Percentiles rank a stretch among this genome's conserved stretches.
Evolutionary conservation across 202 grass and related monocot genomes (phyloP).

Genomic region (Setaria viridis): DNA sequence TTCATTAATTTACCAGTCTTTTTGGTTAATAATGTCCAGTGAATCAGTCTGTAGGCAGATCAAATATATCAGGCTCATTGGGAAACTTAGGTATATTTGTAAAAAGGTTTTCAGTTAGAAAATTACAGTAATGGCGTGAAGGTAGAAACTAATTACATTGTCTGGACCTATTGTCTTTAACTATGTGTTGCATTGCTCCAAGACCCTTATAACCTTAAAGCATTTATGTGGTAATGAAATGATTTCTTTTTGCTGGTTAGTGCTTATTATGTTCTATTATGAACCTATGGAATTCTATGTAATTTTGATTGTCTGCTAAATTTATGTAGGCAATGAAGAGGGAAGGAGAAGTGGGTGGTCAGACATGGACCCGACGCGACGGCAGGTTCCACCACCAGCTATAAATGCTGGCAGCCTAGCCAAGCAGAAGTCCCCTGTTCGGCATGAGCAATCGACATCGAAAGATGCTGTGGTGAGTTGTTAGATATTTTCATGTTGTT

Average conservation of each 20-base stretch:
- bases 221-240: conserved; percentile 18
- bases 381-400: conserved; percentile 66
- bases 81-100: neutral
- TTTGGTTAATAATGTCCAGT: neutral
- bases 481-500: conserved; percentile 33
- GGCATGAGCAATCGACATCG: conserved; percentile 54
- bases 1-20: neutral
- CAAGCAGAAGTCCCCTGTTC: conserved; percentile 78
- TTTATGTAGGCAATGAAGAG: conserved; percentile 62
- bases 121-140: conserved; percentile 4
- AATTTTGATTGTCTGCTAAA: conserved; percentile 17
- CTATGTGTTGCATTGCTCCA: neutral
- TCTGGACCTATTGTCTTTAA: neutral
- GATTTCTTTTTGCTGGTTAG: neutral
- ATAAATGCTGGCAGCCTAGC: conserved; percentile 73
- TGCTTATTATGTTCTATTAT: neutral
- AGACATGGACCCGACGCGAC: conserved; percentile 57
- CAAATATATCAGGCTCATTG: neutral
- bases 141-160: neutral
- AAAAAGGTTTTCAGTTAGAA: conserved; percentile 7
- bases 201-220: neutral
- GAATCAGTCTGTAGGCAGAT: neutral
- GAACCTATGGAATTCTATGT: conserved; percentile 2
- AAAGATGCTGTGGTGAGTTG: conserved; percentile 81
- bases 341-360: conserved; percentile 74